A percentile compares a stretch with the other conserved stretches of the same genome.
Evolutionary conservation across 345 rosid species (phyloP).

Genomic region (Boechera stricta): DNA sequence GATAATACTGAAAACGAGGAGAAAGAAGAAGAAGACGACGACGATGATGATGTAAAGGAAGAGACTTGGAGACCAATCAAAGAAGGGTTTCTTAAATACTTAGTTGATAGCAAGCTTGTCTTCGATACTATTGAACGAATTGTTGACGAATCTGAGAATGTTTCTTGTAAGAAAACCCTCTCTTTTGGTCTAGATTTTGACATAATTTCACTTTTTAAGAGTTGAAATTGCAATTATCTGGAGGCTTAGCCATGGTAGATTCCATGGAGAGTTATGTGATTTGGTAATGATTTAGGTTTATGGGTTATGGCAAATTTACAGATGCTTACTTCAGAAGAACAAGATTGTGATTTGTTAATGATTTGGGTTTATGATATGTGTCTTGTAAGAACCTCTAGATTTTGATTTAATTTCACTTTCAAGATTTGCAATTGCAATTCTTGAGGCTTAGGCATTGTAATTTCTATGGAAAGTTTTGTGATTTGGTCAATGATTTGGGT

Average conservation of each 20-base stretch:
- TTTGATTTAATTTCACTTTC: too few relatives aligned
- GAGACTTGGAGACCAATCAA: slow-evolving; percentile 68
- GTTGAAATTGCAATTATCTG: neutral
- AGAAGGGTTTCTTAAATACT: slow-evolving; percentile 72
- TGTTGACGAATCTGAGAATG: slow-evolving; percentile 79
- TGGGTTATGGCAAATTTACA: slow-evolving; percentile 30
- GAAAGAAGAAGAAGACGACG: slow-evolving; percentile 28
- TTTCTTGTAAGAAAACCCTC: slow-evolving; percentile 64
- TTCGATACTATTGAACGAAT: slow-evolving; percentile 74
- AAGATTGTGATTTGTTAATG: slow-evolving; percentile 43
- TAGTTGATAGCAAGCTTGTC: slow-evolving; percentile 81
- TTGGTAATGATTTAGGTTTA: neutral
- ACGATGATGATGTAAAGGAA: slow-evolving; percentile 33
- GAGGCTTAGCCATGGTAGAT: neutral
- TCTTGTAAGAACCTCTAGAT: too few relatives aligned
- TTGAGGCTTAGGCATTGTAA: too few relatives aligned
- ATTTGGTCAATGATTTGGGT: neutral
- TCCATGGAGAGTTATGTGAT: neutral
- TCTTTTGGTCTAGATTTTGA: neutral
- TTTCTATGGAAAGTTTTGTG: neutral
- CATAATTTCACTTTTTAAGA: neutral
- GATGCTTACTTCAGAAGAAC: slow-evolving; percentile 88
- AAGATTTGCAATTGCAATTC: too few relatives aligned
- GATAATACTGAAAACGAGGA: slow-evolving; percentile 31
- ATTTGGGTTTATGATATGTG: too few relatives aligned